These are phyloP conservation scores for Coemansia sp. DNA, from an alignment of 192 early-diverging fungal species.

Conservation along the genomic window DNA sequence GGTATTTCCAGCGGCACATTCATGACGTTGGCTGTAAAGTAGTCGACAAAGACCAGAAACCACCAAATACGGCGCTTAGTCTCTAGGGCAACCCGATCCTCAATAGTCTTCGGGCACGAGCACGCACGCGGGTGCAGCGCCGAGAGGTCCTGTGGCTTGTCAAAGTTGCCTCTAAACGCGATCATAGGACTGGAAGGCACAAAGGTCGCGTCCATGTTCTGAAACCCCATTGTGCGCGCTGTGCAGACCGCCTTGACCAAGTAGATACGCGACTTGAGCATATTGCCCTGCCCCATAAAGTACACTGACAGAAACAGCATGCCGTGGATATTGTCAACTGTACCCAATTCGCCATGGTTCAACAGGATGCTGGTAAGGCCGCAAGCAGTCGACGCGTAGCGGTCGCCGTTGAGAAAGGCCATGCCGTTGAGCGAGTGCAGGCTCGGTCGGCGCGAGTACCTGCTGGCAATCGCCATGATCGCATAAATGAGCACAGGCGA, in stretches of 20 bases:
- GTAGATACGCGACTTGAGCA: slow-evolving; percentile 57
- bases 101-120: slow-evolving; percentile 31
- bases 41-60: slow-evolving; percentile 57
- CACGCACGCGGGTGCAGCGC: slow-evolving; percentile 13
- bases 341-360: slow-evolving; percentile 46
- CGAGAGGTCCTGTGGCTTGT: slow-evolving; percentile 15
- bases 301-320: slow-evolving; percentile 57
- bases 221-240: slow-evolving; percentile 51
- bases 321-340: slow-evolving; percentile 44
- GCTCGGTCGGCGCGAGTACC: slow-evolving; percentile 53
- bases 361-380: slow-evolving; percentile 49
- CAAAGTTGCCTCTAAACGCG: slow-evolving; percentile 42
- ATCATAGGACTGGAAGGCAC: slow-evolving; percentile 45
- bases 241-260: slow-evolving; percentile 57
- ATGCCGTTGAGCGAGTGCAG: slow-evolving; percentile 56
- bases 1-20: slow-evolving; percentile 55
- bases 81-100: slow-evolving; percentile 38
- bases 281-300: slow-evolving; percentile 57
- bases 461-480: slow-evolving; percentile 54
- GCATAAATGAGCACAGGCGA: slow-evolving; percentile 54
- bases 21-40: slow-evolving; percentile 58
- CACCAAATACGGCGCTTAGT: slow-evolving; percentile 55
- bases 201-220: slow-evolving; percentile 50
- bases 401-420: slow-evolving; percentile 56
- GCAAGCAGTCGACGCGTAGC: slow-evolving; percentile 47